phyloP scores from a whole-genome alignment of 345 rosid species.

The Eucalyptus curtisii region DNA sequence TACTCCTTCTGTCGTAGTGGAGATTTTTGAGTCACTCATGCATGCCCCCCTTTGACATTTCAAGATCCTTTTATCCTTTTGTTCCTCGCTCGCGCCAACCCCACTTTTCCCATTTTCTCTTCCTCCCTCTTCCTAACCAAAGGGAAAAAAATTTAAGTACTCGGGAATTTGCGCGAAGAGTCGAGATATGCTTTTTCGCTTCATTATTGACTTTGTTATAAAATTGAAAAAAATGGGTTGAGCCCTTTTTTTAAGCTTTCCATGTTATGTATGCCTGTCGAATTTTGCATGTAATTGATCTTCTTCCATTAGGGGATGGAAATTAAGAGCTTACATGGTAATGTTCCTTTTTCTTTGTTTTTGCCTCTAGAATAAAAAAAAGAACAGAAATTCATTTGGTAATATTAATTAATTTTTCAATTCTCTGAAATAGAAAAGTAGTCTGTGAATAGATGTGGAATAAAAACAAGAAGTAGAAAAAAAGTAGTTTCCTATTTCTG shows the following conservation, averaged over 20 bases:
- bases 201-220: not conserved
- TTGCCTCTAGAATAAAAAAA: fast-evolving
- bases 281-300: not conserved
- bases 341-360: no score
- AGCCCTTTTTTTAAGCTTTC: not conserved
- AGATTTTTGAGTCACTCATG: not conserved
- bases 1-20: not conserved
- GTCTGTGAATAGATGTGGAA: fast-evolving
- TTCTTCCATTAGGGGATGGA: not conserved
- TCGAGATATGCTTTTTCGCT: not conserved
- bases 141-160: not conserved
- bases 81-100: not conserved
- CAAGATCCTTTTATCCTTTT: not conserved
- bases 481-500: fast-evolving
- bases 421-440: no score
- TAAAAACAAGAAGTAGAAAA: fast-evolving
- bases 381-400: fast-evolving
- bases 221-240: not conserved
- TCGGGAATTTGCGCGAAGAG: not conserved
- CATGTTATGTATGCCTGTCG: fast-evolving
- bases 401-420: no score
- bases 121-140: not conserved
- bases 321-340: no score
- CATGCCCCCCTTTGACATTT: not conserved
- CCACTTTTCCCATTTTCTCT: not conserved